Evolutionary conservation across 2,329 filamentous ascomycete species (phyloP).

Genomic region (Clathrospora elynae): DNA sequence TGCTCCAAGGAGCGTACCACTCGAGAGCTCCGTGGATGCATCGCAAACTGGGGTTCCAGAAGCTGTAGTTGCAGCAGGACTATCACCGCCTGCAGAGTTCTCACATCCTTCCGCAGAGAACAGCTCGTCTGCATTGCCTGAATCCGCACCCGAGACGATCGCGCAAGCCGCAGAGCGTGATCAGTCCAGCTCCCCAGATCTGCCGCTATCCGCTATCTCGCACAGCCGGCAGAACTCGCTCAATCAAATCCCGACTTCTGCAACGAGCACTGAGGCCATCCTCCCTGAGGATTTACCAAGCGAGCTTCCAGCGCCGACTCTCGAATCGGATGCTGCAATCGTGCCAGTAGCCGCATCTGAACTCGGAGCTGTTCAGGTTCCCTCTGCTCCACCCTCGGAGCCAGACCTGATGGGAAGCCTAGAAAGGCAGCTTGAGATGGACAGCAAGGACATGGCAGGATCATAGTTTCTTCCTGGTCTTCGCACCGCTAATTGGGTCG

Average conservation of each 20-base stretch:
- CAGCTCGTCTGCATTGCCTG: slow-evolving; percentile 9
- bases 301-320: slow-evolving; percentile 7
- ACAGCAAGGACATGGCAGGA: slow-evolving; percentile 28
- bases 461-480: slow-evolving; percentile 8
- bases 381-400: slow-evolving; percentile 37
- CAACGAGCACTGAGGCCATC: slow-evolving; percentile 12
- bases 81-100: slow-evolving; percentile 13
- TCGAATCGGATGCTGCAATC: slow-evolving; percentile 8
- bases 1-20: slow-evolving; percentile 13
- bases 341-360: slow-evolving; percentile 1
- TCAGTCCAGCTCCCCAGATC: slow-evolving; percentile 50
- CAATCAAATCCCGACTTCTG: slow-evolving; percentile 32
- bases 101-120: slow-evolving; percentile 11
- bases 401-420: slow-evolving; percentile 56
- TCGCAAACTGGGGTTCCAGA: too few species aligned
- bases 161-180: slow-evolving; percentile 29
- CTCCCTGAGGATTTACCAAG: slow-evolving; percentile 9
- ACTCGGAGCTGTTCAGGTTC: slow-evolving; percentile 10
- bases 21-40: slow-evolving; percentile 23
- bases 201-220: slow-evolving; percentile 47
- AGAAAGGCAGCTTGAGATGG: slow-evolving; percentile 52
- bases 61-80: slow-evolving; percentile 7
- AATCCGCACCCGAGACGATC: slow-evolving; percentile 8
- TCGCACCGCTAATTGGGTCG: neutral
- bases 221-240: slow-evolving; percentile 49